phyloP scores from a whole-genome alignment of 2,329 filamentous ascomycete genomes.

The Setomelanomma holmii region DNA sequence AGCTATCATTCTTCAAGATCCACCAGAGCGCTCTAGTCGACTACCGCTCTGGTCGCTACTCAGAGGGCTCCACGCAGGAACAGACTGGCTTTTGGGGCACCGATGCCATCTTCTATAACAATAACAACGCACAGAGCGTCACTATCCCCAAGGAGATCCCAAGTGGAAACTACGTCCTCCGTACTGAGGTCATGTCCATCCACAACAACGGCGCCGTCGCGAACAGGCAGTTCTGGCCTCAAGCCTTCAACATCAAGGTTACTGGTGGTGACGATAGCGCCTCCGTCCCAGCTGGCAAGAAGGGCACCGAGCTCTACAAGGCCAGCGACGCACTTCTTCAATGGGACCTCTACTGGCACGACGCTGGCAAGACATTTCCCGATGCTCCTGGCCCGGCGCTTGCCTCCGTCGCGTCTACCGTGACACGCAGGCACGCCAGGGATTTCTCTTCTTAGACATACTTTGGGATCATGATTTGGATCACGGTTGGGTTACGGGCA shows the following conservation, averaged over 20 bases:
- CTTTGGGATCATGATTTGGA: background rate
- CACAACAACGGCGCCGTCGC: slow-evolving; percentile 44
- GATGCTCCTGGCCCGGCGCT: slow-evolving; percentile 31
- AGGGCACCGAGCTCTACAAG: slow-evolving; percentile 41
- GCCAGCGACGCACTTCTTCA: slow-evolving; percentile 34
- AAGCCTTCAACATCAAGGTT: slow-evolving; percentile 46
- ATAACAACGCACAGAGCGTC: slow-evolving; percentile 39
- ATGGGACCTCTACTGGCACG: slow-evolving; percentile 42
- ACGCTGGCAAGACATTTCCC: slow-evolving; percentile 28
- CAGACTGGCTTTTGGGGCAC: slow-evolving; percentile 43
- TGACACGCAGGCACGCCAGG: slow-evolving; percentile 29
- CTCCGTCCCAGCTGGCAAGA: slow-evolving; percentile 32
- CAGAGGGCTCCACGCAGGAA: slow-evolving; percentile 23
- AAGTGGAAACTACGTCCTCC: slow-evolving; percentile 45
- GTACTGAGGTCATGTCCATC: slow-evolving; percentile 44
- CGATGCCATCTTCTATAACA: slow-evolving; percentile 45
- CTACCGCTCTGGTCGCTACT: slow-evolving; percentile 38
- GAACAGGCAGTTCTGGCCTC: slow-evolving; percentile 45
- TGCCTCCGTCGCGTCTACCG: slow-evolving; percentile 22
- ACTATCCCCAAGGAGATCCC: slow-evolving; percentile 42
- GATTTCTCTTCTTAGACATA: slow-evolving; percentile 33
- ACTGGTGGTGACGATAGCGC: slow-evolving; percentile 36
- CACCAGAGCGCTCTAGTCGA: slow-evolving; percentile 35
- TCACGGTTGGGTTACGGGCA: background rate
- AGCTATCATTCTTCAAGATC: slow-evolving; percentile 46